A percentile compares a stretch with the other conserved stretches of the same genome.
These are phyloP conservation scores for Trichoderma asperellum DNA, from an alignment of 2,329 filamentous ascomycete genomes.

Conservation along the genomic window DNA sequence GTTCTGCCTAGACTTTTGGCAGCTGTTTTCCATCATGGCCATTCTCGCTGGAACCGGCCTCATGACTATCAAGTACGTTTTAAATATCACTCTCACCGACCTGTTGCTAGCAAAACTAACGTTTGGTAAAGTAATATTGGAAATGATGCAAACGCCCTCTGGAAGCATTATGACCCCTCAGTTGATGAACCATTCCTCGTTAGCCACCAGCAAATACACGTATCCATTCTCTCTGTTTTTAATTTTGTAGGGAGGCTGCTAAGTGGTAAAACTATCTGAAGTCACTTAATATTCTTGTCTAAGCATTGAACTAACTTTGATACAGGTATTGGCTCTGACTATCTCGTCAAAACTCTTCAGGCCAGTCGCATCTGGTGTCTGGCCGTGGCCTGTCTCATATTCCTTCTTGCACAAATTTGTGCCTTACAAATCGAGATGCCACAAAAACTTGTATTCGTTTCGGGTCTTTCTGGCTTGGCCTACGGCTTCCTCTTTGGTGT, in stretches of 20 bases:
- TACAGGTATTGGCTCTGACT: constrained; percentile 82
- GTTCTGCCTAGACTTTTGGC: constrained; percentile 80
- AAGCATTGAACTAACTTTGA: not conserved
- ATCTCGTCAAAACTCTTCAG: constrained; percentile 78
- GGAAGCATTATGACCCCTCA: constrained; percentile 80
- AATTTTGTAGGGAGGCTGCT: constrained; percentile 82
- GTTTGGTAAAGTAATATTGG: constrained; percentile 77
- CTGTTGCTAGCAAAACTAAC: constrained; percentile 18
- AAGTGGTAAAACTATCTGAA: constrained; percentile 59
- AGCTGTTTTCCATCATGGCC: constrained; percentile 83
- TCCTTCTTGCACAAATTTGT: constrained; percentile 76
- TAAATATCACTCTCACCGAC: not conserved
- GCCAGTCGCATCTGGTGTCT: constrained; percentile 92
- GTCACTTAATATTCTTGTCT: not conserved
- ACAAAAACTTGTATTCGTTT: constrained; percentile 75
- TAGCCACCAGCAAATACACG: constrained; percentile 83
- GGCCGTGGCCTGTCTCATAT: constrained; percentile 74
- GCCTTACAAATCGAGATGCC: constrained; percentile 79
- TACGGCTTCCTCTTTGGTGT: constrained; percentile 96
- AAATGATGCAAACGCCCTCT: constrained; percentile 83
- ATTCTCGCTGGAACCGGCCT: constrained; percentile 90
- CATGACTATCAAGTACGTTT: constrained; percentile 95
- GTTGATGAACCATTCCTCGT: constrained; percentile 76
- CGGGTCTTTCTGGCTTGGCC: constrained; percentile 79
- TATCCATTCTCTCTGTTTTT: constrained; percentile 88